Evolutionary conservation across 129 eudicot genomes (phyloP), one percentile per base, ranked within the genome.

Genomic region (Dittrichia graveolens): DNA sequence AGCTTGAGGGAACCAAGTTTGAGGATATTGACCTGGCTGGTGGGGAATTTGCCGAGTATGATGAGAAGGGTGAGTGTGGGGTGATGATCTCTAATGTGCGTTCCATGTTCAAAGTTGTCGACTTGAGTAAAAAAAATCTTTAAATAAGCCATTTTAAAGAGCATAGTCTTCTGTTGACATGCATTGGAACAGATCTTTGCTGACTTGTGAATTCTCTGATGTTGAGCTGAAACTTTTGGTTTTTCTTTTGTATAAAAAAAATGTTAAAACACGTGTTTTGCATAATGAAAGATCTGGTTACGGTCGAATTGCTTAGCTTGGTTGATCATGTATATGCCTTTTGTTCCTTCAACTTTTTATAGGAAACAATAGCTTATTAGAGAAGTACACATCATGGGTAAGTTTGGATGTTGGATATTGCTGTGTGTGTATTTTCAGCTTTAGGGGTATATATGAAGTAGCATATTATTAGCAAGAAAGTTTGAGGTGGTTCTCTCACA

Each of bases 1-100:
- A 90, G 96, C 13, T 78, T 52, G 87, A 80, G 54, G 98, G 98
- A 61, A 90, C 98, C 11, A 86, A 80, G 24, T 94, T 87, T 75
- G 87, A 84, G 42, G 88, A 77, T 63, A 82, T 94, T 18, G 96
- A 94, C 78, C 69, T 94, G 82, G 80, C 92, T 37, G 87, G 81
- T 44, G 97, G 91, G 53, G 98, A 94, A 7, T 94, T 71, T 76
- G 49, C 88, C 1, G 98, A 93, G 69, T 93, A 93, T 61, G 90
- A 84, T 65, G 98, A 93, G 86, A 83, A 90, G 81, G 96, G 93
- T 8, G 80, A 79, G 72, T 82, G 88, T 71, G 93, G 89, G 11
- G 98, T 94, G 53, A 87, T 88, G 95, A 85, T 94, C 58, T 87
- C 96, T 69, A 90, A 90, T 43, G 84, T 88, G 11, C 77, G 82